Evolutionary conservation across 2,329 filamentous ascomycete species (phyloP), one percentile per base, ranked within the genome.

Genomic region (Aspergillus sp.): DNA sequence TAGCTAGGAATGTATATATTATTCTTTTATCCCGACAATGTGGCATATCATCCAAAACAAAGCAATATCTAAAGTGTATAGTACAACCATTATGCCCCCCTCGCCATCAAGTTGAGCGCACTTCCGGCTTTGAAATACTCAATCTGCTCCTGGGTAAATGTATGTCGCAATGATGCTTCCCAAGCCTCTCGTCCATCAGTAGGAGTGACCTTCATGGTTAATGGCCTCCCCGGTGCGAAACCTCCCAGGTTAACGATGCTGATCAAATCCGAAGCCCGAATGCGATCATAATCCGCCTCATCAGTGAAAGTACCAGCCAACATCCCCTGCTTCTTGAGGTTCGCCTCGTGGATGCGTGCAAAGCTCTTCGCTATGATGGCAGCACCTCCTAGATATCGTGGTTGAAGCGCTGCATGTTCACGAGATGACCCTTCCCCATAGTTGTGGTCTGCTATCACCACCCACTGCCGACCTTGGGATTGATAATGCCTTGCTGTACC

Each of bases 291-390:
- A 79, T 99, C 95, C 75, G 89, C 93, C 57, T 93, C 93, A 75
- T 98, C 88, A 58, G 86, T 80, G 82, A 99, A 99, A 70, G 93
- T 98, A 65, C 99, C 85, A 72, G 95, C 95, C 81, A 99, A 90
- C 93, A 99, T 97, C 80, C 95, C 95, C 87, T 99, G 95, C 89
- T 99, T 99, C 91, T 99, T 99, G 83, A 99, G 82, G 87, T 99
- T 99, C 84, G 95, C 99, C 86, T 99, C 95, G 86, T 99, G 95
- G 75, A 99, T 99, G 90, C 95, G 95, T 73, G 95, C 95, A 76
- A 99, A 99, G 65, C 86, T 91, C 75, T 91, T 89, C 73, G 90
- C 93, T 76, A 99, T 96, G 82, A 99, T 96, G 73, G 93, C 95
- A 72, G 97, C 86, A 78, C 93, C 95, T 73, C 95, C 95, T 65